Evolutionary conservation across 768 basidiomycete genomes (phyloP).

Genomic region (Leucosporidium yakuticum): DNA sequence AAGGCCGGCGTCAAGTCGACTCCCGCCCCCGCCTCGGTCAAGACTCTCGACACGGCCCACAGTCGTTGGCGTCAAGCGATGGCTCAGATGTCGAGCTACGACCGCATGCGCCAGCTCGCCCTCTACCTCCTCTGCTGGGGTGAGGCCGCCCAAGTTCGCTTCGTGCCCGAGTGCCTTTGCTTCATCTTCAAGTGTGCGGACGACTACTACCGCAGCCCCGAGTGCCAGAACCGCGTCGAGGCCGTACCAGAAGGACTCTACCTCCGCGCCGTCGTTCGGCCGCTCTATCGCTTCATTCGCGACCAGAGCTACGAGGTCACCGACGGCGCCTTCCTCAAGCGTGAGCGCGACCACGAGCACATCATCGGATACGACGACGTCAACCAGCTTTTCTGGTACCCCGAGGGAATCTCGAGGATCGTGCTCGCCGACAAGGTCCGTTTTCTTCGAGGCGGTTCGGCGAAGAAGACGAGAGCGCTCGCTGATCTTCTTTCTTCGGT

Average conservation of each 20-base stretch:
- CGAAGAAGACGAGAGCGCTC: constrained; percentile 15
- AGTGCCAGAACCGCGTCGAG: constrained; percentile 87
- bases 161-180: constrained; percentile 91
- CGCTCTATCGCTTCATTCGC: constrained; percentile 89
- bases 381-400: constrained; percentile 99
- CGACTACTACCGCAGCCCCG: constrained; percentile 98
- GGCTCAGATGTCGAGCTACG: constrained; percentile 98
- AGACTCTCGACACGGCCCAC: constrained; percentile 78
- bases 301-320: constrained; percentile 97
- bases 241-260: constrained; percentile 95
- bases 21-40: constrained; percentile 52
- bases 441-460: constrained; percentile 2
- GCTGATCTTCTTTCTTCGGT: constrained; percentile 2
- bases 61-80: constrained; percentile 95
- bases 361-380: constrained; percentile 99
- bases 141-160: constrained; percentile 94
- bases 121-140: constrained; percentile 96
- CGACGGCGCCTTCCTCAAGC: constrained; percentile 87
- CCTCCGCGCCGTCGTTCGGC: constrained; percentile 80
- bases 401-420: constrained; percentile 92
- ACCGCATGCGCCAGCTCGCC: constrained; percentile 90
- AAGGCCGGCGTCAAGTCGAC: constrained; percentile 40
- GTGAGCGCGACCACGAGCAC: constrained; percentile 84
- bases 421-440: constrained; percentile 76
- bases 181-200: constrained; percentile 99